Conservation (phyloP, 2,329 filamentous ascomycete genomes). For the Venturia carpophila region DNA sequence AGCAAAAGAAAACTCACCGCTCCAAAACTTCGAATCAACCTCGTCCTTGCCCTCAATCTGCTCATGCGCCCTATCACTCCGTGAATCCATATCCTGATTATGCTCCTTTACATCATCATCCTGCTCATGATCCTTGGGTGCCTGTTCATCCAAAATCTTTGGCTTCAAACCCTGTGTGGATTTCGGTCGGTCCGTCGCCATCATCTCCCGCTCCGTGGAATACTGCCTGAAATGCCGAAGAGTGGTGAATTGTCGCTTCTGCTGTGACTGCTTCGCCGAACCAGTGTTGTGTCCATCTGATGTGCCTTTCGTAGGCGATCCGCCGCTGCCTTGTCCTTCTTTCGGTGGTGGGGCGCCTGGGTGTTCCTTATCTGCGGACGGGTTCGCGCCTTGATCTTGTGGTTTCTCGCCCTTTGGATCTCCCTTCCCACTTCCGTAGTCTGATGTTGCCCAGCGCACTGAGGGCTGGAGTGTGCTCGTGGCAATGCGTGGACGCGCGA, state of each 20-base stretch:
- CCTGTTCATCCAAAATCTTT: constrained; percentile 35
- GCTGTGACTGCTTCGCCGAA: neutral
- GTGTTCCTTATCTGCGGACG: constrained; percentile 36
- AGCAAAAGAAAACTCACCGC: constrained; percentile 26
- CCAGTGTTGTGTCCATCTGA: constrained; percentile 9
- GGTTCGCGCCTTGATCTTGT: constrained; percentile 35
- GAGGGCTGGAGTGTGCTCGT: neutral
- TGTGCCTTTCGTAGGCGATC: constrained; percentile 26
- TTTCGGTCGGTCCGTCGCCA: constrained; percentile 15
- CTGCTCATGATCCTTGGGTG: constrained; percentile 28
- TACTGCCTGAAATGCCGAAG: neutral
- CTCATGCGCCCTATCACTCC: constrained; percentile 36
- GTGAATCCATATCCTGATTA: constrained; percentile 37
- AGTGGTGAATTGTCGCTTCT: constrained; percentile 11
- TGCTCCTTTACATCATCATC: constrained; percentile 34
- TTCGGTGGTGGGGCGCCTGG: constrained; percentile 39
- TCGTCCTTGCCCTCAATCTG: constrained; percentile 36
- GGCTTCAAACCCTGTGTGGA: constrained; percentile 31
- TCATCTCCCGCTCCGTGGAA: neutral
- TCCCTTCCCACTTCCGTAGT: constrained; percentile 38
- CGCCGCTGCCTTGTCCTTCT: constrained; percentile 30
- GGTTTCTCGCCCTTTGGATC: constrained; percentile 38
- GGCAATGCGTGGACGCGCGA: neutral
- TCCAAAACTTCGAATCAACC: constrained; percentile 34
- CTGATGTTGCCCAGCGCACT: constrained; percentile 20